A percentile compares a stretch with the other conserved stretches of the same genome.
Evolutionary conservation across 768 basidiomycete species (phyloP).

Genomic region (Paxillus rubicundulus): DNA sequence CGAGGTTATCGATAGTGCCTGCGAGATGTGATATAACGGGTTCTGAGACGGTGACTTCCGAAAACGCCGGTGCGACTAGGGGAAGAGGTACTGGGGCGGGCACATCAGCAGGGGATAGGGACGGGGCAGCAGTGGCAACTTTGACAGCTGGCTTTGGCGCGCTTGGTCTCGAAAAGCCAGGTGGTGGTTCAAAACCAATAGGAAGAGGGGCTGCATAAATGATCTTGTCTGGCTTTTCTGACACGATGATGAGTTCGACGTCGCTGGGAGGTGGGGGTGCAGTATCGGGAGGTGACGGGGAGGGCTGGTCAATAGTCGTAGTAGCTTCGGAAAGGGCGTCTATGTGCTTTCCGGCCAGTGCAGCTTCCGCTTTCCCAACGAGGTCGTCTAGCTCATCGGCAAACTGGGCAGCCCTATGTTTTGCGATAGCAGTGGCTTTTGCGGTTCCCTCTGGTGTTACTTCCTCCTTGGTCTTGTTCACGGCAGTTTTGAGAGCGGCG

Average conservation of each 20-base stretch:
- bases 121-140: conserved; percentile 8
- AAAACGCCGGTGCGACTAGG: conserved; percentile 76
- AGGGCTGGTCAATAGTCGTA: conserved; percentile 17
- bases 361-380: conserved; percentile 69
- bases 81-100: conserved; percentile 51
- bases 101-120: conserved; percentile 28
- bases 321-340: conserved; percentile 26
- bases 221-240: conserved; percentile 30
- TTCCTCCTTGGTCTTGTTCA: conserved; percentile 37
- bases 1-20: conserved; percentile 87
- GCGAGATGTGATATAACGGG: conserved; percentile 94
- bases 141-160: conserved; percentile 46
- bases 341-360: conserved; percentile 47
- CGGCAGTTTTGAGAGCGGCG: conserved; percentile 47
- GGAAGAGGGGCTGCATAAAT: conserved; percentile 72
- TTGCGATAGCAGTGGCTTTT: conserved; percentile 43
- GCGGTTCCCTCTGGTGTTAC: conserved; percentile 23
- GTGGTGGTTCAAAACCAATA: conserved; percentile 92
- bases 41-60: conserved; percentile 70
- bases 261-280: conserved; percentile 23
- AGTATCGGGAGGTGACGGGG: conserved; percentile 24
- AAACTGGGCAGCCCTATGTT: conserved; percentile 47
- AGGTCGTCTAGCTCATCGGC: conserved; percentile 67
- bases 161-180: conserved; percentile 71
- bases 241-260: conserved; percentile 25